Evolutionary conservation across 371 early-diverging fungal species (phyloP).

Genomic region (Syncephalastrum contaminatum): DNA sequence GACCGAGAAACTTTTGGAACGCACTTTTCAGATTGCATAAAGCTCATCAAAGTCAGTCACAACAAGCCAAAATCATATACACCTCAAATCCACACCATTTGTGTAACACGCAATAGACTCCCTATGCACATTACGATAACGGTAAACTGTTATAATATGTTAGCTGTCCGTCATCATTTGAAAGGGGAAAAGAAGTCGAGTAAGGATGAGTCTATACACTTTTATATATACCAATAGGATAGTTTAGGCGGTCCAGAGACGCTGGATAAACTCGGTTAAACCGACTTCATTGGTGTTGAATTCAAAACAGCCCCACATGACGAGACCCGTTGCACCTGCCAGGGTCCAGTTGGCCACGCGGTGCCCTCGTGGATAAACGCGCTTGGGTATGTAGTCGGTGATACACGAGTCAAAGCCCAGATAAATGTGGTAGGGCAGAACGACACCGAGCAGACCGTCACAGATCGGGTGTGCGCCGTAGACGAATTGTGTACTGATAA

Average conservation of each 20-base stretch:
- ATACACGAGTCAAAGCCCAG: conserved; percentile 73
- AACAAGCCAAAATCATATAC: too few relatives aligned
- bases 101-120: too few relatives aligned
- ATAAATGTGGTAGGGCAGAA: conserved; percentile 87
- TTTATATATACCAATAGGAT: neutral
- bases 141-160: too few relatives aligned
- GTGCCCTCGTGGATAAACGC: conserved; percentile 66
- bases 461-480: conserved; percentile 82
- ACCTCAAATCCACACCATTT: neutral
- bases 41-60: too few relatives aligned
- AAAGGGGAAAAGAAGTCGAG: neutral
- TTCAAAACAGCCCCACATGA: conserved; percentile 87
- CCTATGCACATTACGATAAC: too few relatives aligned
- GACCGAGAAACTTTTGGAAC: too few relatives aligned
- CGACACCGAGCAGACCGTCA: conserved; percentile 86
- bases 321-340: conserved; percentile 63
- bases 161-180: too few relatives aligned
- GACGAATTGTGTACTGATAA: conserved; percentile 71
- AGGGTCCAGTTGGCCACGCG: conserved; percentile 61
- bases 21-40: too few relatives aligned
- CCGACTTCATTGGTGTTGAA: conserved; percentile 96
- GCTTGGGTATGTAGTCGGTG: conserved; percentile 81
- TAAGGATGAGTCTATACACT: neutral
- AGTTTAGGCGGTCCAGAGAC: conserved; percentile 75
- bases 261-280: conserved; percentile 81